Percentiles rank a stretch among this genome's conserved stretches.
Evolutionary conservation across 345 rosid genomes (phyloP).

Genomic region (Clarkia xantiana): DNA sequence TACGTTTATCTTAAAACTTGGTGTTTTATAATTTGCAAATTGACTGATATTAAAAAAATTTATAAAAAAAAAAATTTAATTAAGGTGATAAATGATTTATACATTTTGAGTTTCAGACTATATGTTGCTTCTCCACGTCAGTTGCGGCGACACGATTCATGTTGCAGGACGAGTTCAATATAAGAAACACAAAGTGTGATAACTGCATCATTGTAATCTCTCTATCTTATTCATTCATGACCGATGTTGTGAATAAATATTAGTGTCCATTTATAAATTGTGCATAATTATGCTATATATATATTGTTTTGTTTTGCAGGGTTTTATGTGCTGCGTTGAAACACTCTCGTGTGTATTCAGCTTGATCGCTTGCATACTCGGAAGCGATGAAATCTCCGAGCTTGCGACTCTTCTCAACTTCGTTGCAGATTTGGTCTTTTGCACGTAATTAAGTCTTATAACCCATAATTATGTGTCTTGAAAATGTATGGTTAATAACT

Average conservation of each 20-base stretch:
- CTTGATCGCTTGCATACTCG: slow-evolving; percentile 38
- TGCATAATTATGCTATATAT: too few species aligned
- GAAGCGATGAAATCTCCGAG: slow-evolving; percentile 47
- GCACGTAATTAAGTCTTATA: slow-evolving; percentile 49
- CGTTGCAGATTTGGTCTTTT: slow-evolving; percentile 32
- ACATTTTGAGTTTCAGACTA: slow-evolving; percentile 17
- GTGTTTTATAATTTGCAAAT: too few species aligned
- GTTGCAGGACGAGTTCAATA: slow-evolving; percentile 67
- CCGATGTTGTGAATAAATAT: too few species aligned
- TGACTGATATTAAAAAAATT: too few species aligned
- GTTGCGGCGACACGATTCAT: slow-evolving; percentile 69
- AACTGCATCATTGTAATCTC: slow-evolving; percentile 55
- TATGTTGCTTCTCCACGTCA: slow-evolving; percentile 25
- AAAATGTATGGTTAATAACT: too few species aligned
- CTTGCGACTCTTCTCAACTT: slow-evolving; percentile 36
- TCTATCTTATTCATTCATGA: background rate
- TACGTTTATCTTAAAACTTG: too few species aligned
- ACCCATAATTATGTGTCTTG: too few species aligned
- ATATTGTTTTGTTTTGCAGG: slow-evolving; percentile 16
- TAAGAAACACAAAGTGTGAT: slow-evolving; percentile 61
- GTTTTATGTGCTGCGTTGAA: slow-evolving; percentile 51
- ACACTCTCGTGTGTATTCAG: slow-evolving; percentile 63
- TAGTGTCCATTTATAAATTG: too few species aligned
- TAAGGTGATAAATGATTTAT: too few species aligned
- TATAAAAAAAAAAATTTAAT: too few species aligned